phyloP scores from a whole-genome alignment of 2,329 filamentous ascomycete species.

The Achaetomium macrosporum region DNA sequence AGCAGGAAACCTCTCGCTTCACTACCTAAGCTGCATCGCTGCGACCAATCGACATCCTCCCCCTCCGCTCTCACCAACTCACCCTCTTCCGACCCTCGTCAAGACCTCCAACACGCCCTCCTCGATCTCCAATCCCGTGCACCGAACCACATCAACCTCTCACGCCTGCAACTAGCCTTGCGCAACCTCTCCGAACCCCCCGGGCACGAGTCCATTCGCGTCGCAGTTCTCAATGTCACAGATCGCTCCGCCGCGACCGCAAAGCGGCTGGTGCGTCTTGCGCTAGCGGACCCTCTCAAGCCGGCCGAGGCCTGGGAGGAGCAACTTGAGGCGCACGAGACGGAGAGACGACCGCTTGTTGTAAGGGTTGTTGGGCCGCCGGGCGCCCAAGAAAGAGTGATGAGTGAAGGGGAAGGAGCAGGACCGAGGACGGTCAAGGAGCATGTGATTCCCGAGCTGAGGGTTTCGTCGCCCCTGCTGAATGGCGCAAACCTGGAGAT shows the following conservation, averaged over 20 bases:
- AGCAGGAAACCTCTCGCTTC: background rate
- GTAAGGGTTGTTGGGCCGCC: slow-evolving; percentile 49
- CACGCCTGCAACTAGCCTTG: slow-evolving; percentile 65
- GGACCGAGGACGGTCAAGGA: slow-evolving; percentile 21
- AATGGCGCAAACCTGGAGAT: slow-evolving; percentile 61
- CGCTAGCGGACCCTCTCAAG: slow-evolving; percentile 65
- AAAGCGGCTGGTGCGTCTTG: slow-evolving; percentile 59
- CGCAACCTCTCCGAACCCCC: slow-evolving; percentile 53
- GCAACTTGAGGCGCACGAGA: slow-evolving; percentile 48
- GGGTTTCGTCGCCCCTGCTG: slow-evolving; percentile 57
- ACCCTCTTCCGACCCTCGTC: slow-evolving; percentile 31
- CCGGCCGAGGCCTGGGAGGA: slow-evolving; percentile 61
- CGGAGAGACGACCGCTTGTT: slow-evolving; percentile 50
- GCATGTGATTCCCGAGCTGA: slow-evolving; percentile 49
- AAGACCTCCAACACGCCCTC: slow-evolving; percentile 55
- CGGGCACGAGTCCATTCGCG: slow-evolving; percentile 52
- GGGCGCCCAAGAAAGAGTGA: slow-evolving; percentile 7
- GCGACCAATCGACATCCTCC: slow-evolving; percentile 24
- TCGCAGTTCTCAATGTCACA: slow-evolving; percentile 51
- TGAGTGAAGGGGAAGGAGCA: slow-evolving; percentile 7
- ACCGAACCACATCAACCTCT: slow-evolving; percentile 59
- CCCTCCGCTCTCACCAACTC: slow-evolving; percentile 6
- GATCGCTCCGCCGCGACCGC: slow-evolving; percentile 38
- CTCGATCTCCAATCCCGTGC: slow-evolving; percentile 55
- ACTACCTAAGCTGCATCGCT: slow-evolving; percentile 1